Evolutionary conservation across 2,329 filamentous ascomycete species (phyloP).

Genomic region (Diplodia seriata): DNA sequence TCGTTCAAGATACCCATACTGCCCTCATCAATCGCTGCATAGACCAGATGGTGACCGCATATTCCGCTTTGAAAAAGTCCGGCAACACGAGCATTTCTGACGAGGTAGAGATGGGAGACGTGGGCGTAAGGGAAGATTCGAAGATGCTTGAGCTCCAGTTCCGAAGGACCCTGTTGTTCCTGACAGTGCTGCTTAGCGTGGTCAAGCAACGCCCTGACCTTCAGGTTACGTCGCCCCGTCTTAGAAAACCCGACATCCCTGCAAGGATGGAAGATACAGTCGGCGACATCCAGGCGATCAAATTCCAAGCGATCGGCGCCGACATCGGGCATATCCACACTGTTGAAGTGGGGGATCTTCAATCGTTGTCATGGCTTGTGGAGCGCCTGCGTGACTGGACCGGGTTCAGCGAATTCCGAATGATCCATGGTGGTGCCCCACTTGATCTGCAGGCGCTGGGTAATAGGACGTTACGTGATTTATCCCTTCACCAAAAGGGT

Average conservation of each 20-base stretch:
- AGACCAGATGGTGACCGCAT: conserved; percentile 47
- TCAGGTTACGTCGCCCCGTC: conserved; percentile 9
- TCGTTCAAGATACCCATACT: conserved; percentile 67
- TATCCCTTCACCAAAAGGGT: conserved; percentile 57
- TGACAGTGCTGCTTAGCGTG: conserved; percentile 40
- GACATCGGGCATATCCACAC: conserved; percentile 64
- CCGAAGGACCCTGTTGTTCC: conserved; percentile 45
- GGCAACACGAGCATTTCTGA: not conserved
- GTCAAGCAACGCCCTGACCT: conserved; percentile 21
- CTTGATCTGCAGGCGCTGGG: conserved; percentile 47
- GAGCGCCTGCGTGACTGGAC: conserved; percentile 72
- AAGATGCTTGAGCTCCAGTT: conserved; percentile 39
- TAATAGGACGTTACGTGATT: conserved; percentile 67
- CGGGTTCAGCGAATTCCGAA: conserved; percentile 76
- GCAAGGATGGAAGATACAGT: conserved; percentile 62
- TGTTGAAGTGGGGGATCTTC: conserved; percentile 71
- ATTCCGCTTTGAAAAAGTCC: conserved; percentile 8
- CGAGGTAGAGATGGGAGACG: conserved; percentile 24
- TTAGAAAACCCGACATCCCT: conserved; percentile 44
- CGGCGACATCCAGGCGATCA: conserved; percentile 71
- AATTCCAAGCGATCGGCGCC: conserved; percentile 76
- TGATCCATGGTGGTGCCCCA: conserved; percentile 69
- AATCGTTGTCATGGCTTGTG: conserved; percentile 65
- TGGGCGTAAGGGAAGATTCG: not conserved
- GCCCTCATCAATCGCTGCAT: conserved; percentile 77